Conservation (phyloP, 129 eudicot species). For the Flaveria trinervia region DNA sequence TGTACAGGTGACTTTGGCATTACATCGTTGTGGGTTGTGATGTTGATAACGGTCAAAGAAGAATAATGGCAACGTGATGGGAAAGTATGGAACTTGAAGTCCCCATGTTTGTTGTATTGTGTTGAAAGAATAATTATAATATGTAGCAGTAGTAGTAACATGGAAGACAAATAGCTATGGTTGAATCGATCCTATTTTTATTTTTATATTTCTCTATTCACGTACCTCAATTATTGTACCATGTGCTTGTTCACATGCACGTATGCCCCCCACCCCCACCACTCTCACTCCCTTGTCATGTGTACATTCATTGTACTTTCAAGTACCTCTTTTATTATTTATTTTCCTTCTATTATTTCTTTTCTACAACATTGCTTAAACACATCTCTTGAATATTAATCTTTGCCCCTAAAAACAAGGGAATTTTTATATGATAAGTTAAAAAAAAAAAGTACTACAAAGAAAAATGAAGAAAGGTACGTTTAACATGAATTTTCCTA, state of each 20-base stretch:
- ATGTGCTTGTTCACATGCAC: constrained; percentile 57
- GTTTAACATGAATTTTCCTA: no score
- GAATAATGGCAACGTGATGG: constrained; percentile 1
- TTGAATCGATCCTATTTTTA: constrained; percentile 25
- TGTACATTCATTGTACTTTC: constrained; percentile 80
- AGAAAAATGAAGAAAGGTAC: no score
- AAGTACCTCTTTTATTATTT: constrained; percentile 41
- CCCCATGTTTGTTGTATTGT: constrained; percentile 27
- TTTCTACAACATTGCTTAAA: background rate
- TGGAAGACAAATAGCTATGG: constrained; percentile 41
- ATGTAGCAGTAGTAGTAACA: constrained; percentile 34
- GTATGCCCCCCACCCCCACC: constrained; percentile 30
- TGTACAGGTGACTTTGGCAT: background rate
- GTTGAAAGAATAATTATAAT: background rate
- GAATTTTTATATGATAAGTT: no score
- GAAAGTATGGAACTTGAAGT: constrained; percentile 18
- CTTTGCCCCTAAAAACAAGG: no score
- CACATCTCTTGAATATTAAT: no score
- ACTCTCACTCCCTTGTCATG: constrained; percentile 31
- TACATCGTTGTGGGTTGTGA: background rate
- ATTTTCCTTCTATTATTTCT: background rate
- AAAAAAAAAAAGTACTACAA: no score
- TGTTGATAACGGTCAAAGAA: constrained; percentile 20
- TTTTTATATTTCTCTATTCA: constrained; percentile 15
- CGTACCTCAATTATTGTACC: constrained; percentile 47